Evolutionary conservation across 2,329 filamentous ascomycete genomes (phyloP).

Genomic region (Hymenoscyphus occultus): DNA sequence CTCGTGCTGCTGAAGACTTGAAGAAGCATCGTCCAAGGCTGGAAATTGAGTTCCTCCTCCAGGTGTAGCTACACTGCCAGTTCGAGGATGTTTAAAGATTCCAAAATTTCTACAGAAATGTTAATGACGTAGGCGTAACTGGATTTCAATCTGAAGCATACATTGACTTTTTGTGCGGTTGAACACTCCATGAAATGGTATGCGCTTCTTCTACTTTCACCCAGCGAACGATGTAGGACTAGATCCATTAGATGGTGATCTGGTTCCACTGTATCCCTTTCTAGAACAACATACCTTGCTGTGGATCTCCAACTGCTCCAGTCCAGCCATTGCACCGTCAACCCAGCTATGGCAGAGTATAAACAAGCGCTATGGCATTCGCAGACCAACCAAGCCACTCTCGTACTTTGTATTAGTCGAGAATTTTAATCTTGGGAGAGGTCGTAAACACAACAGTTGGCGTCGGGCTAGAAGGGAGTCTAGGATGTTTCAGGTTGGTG

Average conservation of each 20-base stretch:
- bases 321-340: conserved; percentile 84
- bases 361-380: conserved; percentile 17
- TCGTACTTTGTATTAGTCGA: conserved; percentile 4
- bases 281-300: conserved; percentile 69
- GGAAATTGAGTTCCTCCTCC: conserved; percentile 19
- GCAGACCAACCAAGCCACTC: conserved; percentile 7
- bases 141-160: conserved; percentile 39
- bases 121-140: conserved; percentile 21
- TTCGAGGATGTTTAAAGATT: conserved; percentile 93
- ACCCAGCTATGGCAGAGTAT: conserved; percentile 37
- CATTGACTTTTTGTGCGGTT: conserved; percentile 97
- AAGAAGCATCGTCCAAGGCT: conserved; percentile 25
- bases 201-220: conserved; percentile 85
- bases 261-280: conserved; percentile 4
- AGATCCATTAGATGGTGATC: conserved; percentile 25
- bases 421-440: conserved; percentile 1
- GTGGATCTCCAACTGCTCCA: conserved; percentile 95
- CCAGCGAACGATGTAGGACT: conserved; percentile 99
- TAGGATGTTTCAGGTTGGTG: neutral
- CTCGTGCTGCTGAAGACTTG: conserved; percentile 29
- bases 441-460: neutral
- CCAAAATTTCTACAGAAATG: conserved; percentile 71
- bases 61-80: conserved; percentile 25
- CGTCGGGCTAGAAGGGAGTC: neutral
- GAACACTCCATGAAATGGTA: conserved; percentile 95